Conservation (phyloP, 2,329 filamentous ascomycete species). For the Hysterium pulicare region DNA sequence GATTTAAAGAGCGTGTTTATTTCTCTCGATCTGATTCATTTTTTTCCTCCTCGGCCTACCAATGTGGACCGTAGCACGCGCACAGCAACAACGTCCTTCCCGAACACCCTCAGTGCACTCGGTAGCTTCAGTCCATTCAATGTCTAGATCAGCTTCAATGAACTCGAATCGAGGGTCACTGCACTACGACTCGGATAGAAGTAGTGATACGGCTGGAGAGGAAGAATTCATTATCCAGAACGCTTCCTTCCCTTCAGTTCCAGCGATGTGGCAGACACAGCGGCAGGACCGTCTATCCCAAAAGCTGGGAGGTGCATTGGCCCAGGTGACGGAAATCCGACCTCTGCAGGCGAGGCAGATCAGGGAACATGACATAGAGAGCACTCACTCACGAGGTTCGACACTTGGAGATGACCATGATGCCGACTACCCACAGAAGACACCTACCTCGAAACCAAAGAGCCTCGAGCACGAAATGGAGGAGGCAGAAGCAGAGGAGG, state of each 20-base stretch:
- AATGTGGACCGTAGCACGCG: conserved; percentile 34
- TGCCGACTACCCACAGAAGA: conserved; percentile 27
- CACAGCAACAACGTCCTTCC: conserved; percentile 15
- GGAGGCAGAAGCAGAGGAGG: conserved; percentile 2
- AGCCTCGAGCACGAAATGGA: conserved; percentile 9
- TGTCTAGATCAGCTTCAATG: conserved; percentile 22
- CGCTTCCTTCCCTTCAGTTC: conserved; percentile 12
- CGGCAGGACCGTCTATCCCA: conserved; percentile 22
- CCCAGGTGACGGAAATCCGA: conserved; percentile 11
- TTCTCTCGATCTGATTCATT: conserved; percentile 1
- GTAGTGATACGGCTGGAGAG: conserved; percentile 26
- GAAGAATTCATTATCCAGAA: conserved; percentile 19
- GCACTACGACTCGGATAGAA: conserved; percentile 32
- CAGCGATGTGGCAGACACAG: conserved; percentile 25
- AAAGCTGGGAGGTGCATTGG: conserved; percentile 16
- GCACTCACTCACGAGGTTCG: conserved; percentile 26
- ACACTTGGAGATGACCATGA: conserved; percentile 25
- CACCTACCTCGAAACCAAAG: conserved; percentile 18
- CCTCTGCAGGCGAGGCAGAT: conserved; percentile 10
- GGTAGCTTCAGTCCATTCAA: conserved; percentile 26
- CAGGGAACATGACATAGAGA: conserved; percentile 26
- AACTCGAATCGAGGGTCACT: conserved; percentile 19
- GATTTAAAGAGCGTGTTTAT: conserved; percentile 1
- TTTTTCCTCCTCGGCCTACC: conserved; percentile 2
- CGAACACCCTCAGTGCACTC: conserved; percentile 31